A percentile compares a stretch with the other conserved stretches of the same genome.
phyloP scores from a whole-genome alignment of 495 filamentous ascomycete genomes.

The Talaromyces ruber region DNA sequence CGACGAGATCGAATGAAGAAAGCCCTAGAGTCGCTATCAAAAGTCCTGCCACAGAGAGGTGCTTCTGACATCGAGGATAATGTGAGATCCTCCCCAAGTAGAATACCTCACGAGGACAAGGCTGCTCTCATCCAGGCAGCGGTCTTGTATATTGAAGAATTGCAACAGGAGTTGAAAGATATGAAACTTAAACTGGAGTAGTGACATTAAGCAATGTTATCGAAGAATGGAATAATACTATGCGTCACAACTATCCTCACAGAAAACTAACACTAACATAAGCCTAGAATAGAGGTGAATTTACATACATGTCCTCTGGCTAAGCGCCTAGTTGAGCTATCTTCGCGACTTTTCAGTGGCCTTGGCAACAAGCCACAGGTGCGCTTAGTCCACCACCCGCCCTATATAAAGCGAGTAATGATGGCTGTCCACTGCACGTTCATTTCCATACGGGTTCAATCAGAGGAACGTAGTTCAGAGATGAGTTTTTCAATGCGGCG shows the following conservation, averaged over 20 bases:
- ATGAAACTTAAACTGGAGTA: background rate
- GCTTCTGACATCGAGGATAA: background rate
- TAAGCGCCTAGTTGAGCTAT: background rate
- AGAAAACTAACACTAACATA: background rate
- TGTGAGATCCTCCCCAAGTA: background rate
- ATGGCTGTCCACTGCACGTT: background rate
- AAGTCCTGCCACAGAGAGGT: background rate
- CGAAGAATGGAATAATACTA: background rate
- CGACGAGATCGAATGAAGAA: background rate
- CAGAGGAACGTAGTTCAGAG: conserved; percentile 7
- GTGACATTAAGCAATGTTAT: background rate
- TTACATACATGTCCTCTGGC: background rate
- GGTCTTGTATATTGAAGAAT: background rate
- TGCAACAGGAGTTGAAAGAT: background rate
- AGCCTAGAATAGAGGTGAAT: background rate
- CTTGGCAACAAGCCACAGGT: background rate
- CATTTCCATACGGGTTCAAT: background rate
- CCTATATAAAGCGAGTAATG: background rate
- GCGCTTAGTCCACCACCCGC: background rate
- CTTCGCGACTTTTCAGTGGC: background rate
- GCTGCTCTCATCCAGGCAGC: background rate
- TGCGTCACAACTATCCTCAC: background rate
- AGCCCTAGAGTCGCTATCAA: background rate
- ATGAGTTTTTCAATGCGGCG: conserved; percentile 13
- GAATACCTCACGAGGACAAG: background rate